Conservation (phyloP, 2,329 filamentous ascomycete species). For the Aspergillus pseudonomiae region DNA sequence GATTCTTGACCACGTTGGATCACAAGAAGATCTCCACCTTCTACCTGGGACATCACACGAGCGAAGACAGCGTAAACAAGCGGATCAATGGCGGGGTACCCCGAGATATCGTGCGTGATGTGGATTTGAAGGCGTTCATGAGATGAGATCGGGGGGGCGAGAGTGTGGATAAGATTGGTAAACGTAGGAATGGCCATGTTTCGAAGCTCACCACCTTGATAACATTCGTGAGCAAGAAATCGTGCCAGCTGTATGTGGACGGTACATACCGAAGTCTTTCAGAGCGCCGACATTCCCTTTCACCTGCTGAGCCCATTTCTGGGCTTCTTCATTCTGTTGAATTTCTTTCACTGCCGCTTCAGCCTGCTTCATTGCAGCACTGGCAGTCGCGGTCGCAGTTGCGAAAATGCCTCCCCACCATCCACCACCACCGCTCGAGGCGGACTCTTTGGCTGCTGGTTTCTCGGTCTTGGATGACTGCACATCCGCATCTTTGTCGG, state of each 20-base stretch:
- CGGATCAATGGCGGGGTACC: slow-evolving; percentile 92
- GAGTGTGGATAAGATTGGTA: slow-evolving; percentile 89
- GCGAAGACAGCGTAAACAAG: slow-evolving; percentile 90
- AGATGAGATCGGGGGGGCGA: slow-evolving; percentile 93
- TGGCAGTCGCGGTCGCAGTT: slow-evolving; percentile 74
- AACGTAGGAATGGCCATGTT: slow-evolving; percentile 91
- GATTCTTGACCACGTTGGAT: slow-evolving; percentile 91
- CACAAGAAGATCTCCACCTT: slow-evolving; percentile 92
- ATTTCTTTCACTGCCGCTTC: slow-evolving; percentile 94
- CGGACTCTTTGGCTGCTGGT: slow-evolving; percentile 49
- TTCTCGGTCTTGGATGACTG: slow-evolving; percentile 45
- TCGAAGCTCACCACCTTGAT: slow-evolving; percentile 78
- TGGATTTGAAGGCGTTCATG: slow-evolving; percentile 97
- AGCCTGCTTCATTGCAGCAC: slow-evolving; percentile 77
- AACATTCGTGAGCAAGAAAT: slow-evolving; percentile 6
- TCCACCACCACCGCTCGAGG: slow-evolving; percentile 67
- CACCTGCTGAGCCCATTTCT: slow-evolving; percentile 93
- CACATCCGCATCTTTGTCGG: slow-evolving; percentile 66
- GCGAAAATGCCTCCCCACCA: slow-evolving; percentile 90
- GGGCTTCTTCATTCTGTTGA: slow-evolving; percentile 93
- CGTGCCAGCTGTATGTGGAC: slow-evolving; percentile 43
- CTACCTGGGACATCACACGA: slow-evolving; percentile 97
- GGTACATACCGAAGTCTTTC: slow-evolving; percentile 68
- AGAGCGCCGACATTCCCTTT: slow-evolving; percentile 83
- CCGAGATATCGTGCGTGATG: slow-evolving; percentile 92